Evolutionary conservation across 441 rosid genomes (phyloP), one percentile per base, ranked within the genome.

Genomic region (Corymbia calophylla): DNA sequence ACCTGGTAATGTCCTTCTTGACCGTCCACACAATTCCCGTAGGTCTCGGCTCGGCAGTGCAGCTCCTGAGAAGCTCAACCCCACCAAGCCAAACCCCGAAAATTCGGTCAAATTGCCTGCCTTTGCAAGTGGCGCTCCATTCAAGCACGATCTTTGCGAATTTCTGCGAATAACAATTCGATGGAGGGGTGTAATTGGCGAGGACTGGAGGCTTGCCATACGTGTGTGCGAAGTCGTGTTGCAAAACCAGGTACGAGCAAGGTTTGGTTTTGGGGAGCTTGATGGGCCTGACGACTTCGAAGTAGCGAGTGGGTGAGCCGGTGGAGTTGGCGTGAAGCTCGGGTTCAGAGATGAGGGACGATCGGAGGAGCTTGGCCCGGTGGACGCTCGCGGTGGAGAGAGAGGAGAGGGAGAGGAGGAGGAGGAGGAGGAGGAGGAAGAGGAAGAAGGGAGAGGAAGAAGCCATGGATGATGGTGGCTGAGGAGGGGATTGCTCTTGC

Each of bases 31-130:
- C 88, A 53, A 95, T 96, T 44, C 99, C 99, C 64, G 92, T 93
- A 3, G 93, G 86, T 16, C 92, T 93, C 7, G 99, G 99, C 94
- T 97, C 99, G 23, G 98, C 99, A 17, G 98, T 94, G 93, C 99
- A 97, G 93, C 99, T 95, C 86, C 99, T 93, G 89, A 97, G 97
- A 94, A 97, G 95, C 96, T 97, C 99, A 11, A 94, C 98, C 4
- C 98, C 99, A 62, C 94, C 93, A 23, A 96, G 92, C 99, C 99
- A 97, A 70, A 96, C 92, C 4, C 99, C 99, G 87, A 96, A 96
- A 16, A 97, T 97, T 56, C 99, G 94, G 89, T 97, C 99, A 90
- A 91, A 96, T 88, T 97, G 99, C 68, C 94, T 92, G 53, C 99
- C 99, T 90, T 89, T 91, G 92, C 93, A 92, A 9, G 97, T 95